Conservation (phyloP, 1,284 basidiomycete species). For the Ustilago cynodontis region DNA sequence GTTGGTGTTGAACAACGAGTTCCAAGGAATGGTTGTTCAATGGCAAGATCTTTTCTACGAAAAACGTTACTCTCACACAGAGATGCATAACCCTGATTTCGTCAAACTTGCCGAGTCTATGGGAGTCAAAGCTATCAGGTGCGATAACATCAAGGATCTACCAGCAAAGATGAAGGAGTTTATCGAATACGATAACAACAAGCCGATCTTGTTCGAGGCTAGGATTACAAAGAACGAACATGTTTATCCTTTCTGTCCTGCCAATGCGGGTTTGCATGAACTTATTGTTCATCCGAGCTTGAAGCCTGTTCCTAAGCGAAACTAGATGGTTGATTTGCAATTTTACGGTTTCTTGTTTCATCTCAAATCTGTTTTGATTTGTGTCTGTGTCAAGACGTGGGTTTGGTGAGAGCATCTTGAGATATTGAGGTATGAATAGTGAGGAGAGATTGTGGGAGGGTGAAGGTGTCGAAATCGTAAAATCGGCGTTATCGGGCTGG, state of each 20-base stretch:
- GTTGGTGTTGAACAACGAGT: slow-evolving; percentile 70
- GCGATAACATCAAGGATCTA: slow-evolving; percentile 79
- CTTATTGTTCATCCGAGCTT: slow-evolving; percentile 69
- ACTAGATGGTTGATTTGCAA: slow-evolving; percentile 1
- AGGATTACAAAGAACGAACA: slow-evolving; percentile 88
- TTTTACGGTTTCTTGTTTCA: not conserved
- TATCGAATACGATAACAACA: slow-evolving; percentile 88
- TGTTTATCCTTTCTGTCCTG: slow-evolving; percentile 93
- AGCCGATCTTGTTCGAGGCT: slow-evolving; percentile 92
- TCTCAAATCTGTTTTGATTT: not conserved
- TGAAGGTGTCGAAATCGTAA: not conserved
- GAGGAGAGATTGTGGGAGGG: not conserved
- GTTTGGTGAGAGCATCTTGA: too few relatives aligned
- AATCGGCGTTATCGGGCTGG: not conserved
- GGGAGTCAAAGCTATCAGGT: slow-evolving; percentile 90
- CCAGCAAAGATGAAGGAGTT: slow-evolving; percentile 98
- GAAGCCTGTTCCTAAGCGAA: slow-evolving; percentile 46
- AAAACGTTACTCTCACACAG: slow-evolving; percentile 90
- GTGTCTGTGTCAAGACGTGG: not conserved
- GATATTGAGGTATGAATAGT: too few relatives aligned
- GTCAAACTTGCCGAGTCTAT: slow-evolving; percentile 87
- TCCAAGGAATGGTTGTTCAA: slow-evolving; percentile 91
- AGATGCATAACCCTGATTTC: slow-evolving; percentile 95
- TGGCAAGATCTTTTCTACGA: slow-evolving; percentile 99
- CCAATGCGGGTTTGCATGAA: slow-evolving; percentile 91